Evolutionary conservation across 768 basidiomycete genomes (phyloP), one percentile per base, ranked within the genome.

Genomic region (Pisolithus microcarpus): DNA sequence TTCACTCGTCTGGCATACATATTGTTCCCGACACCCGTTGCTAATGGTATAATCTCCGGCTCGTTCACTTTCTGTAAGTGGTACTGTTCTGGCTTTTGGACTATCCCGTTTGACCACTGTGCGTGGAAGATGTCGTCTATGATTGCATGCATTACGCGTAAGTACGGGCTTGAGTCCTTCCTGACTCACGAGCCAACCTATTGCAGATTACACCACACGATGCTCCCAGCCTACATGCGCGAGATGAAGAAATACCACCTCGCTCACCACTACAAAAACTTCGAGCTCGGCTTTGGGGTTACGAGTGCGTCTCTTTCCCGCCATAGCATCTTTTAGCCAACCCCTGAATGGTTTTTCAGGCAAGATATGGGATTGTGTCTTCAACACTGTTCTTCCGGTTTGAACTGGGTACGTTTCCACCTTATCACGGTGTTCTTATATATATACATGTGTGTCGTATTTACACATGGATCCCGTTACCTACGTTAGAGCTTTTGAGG

Each of bases 201-300:
- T 24, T 54, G 31, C 57, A 82, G 84, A 21, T 75, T 93, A 51
- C 93, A 95, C 65, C 92, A 96, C 70, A 85, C 88, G 3, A 81
- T 75, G 58, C 80, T 95, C 21, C 91, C 92, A 3, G 72, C 82
- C 34, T 96, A 97, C 70, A 66, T 98, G 70, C 78, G 77, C 52
- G 86, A 92, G 64, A 87, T 90, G 87, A 99, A 99, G 76, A 89
- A 89, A 65, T 98, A 97, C 64, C 96, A 99, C 61, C 79, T 99
- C 56, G 93, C 91, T 7, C 94, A 97, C 63, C 95, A 97, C 67
- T 96, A 95, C 75, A 96, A 96, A 71, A 95, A 96, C 73, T 95
- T 91, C 65, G 92, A 96, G 63, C 85, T 98, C 40, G 94, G 93
- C 16, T 98, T 94, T 63, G 94, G 95, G 30, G 94, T 98, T 10